Conservation (phyloP, 495 filamentous ascomycete genomes). For the Delitschia confertaspora region DNA sequence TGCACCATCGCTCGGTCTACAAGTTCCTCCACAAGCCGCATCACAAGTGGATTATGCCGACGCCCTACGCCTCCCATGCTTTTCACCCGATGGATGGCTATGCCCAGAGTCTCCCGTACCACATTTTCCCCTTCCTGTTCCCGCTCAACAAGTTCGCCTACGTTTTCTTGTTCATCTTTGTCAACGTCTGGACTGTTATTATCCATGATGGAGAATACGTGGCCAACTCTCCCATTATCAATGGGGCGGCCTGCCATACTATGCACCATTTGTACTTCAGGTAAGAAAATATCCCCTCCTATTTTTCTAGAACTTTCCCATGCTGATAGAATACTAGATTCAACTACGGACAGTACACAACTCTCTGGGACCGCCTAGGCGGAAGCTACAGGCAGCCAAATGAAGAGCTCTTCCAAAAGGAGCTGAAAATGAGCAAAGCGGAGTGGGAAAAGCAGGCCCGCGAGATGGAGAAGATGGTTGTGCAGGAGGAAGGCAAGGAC, state of each 20-base stretch:
- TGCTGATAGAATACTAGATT: slow-evolving; percentile 50
- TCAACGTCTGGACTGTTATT: slow-evolving; percentile 96
- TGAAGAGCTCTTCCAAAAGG: slow-evolving; percentile 73
- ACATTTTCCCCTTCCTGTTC: slow-evolving; percentile 88
- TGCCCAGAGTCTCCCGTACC: slow-evolving; percentile 86
- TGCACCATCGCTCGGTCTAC: slow-evolving; percentile 79
- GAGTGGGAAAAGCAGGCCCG: slow-evolving; percentile 73
- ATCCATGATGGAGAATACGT: slow-evolving; percentile 98
- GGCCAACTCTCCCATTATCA: slow-evolving; percentile 77
- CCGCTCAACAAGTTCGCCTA: slow-evolving; percentile 88
- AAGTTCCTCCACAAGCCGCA: slow-evolving; percentile 90
- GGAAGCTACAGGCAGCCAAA: slow-evolving; percentile 86
- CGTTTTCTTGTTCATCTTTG: slow-evolving; percentile 76
- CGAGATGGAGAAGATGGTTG: slow-evolving; percentile 79
- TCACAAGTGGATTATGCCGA: slow-evolving; percentile 99
- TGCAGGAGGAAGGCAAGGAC: slow-evolving; percentile 81
- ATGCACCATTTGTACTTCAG: too few species aligned
- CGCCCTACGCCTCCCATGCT: slow-evolving; percentile 82
- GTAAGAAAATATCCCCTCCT: slow-evolving; percentile 32
- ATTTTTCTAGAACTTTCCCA: neutral
- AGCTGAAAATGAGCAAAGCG: slow-evolving; percentile 75
- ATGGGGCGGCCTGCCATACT: slow-evolving; percentile 92
- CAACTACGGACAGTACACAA: slow-evolving; percentile 97
- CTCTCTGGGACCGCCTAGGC: slow-evolving; percentile 85
- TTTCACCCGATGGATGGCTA: slow-evolving; percentile 95